Base-by-base conservation (phyloP, 106 monocot species). In the Dactylorhiza incarnata region DNA sequence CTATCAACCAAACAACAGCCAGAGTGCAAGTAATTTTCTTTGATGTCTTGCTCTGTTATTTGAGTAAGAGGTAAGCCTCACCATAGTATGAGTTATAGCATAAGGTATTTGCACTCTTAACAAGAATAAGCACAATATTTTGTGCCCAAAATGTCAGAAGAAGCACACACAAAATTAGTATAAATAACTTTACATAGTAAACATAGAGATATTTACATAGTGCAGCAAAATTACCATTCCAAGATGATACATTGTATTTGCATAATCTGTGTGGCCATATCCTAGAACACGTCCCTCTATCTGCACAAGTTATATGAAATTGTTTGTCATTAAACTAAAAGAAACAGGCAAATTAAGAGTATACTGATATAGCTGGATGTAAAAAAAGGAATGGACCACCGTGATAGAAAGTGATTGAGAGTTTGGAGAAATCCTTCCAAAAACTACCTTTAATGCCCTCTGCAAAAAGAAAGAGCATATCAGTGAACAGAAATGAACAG, bases 181-280 rank as follows among this genome's bases (percentile, higher is more conserved):
- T 5, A 20, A 7, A 20, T 7, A 59, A 20, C n/a, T 1, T 59
- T 22, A 6, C 58, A 59, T 59, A 59, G 58, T 22, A 59, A 59
- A 59, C 58, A 20, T 6, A 2, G 29, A 65, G 9, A 65, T 20
- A 29, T 37, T 65, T 24, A 65, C 13, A 26, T 8, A 65, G 65
- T 9, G 65, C 11, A 7, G 65, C 9, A 65, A 79, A 3, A 56
- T 81, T 86, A 97, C 96, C 91, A 68, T 88, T 80, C 87, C 93
- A 71, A 97, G 91, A 84, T 94, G 91, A 84, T 91, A 88, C 89
- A 97, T 89, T 68, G 97, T 94, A 55, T 88, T 83, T 59, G 97
- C 89, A 91, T 94, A 97, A 37, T 97, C 93, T 46, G 82, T 48
- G 74, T 94, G 90, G 13, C 76, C 84, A 81, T 86, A 62, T 59